Evolutionary conservation across 306 rosid species (phyloP).

Genomic region (Lathyrus aphaca): DNA sequence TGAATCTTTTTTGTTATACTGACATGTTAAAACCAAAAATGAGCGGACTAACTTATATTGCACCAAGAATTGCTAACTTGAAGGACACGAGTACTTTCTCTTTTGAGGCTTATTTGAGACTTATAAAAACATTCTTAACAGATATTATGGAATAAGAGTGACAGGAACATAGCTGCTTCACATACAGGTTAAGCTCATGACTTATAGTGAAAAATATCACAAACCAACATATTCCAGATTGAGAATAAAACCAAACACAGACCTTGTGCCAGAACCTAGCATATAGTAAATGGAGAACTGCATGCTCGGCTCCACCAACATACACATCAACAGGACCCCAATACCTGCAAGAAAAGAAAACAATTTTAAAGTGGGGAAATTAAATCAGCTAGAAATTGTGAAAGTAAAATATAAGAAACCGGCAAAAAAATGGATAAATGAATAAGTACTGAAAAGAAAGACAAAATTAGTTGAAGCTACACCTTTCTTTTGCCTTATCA

Average conservation of each 20-base stretch:
- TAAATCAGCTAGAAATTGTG: slow-evolving; percentile 18
- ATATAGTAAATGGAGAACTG: slow-evolving; percentile 96
- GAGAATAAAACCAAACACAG: slow-evolving; percentile 37
- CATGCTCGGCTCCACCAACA: slow-evolving; percentile 99
- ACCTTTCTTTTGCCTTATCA: slow-evolving; percentile 76
- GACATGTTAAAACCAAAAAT: slow-evolving; percentile 5
- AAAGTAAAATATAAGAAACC: slow-evolving; percentile 14
- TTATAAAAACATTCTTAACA: slow-evolving; percentile 19
- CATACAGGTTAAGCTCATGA: slow-evolving; percentile 15
- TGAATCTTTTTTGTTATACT: background rate
- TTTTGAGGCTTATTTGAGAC: slow-evolving; percentile 35
- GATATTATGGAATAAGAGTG: slow-evolving; percentile 27
- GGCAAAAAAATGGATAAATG: slow-evolving; percentile 8
- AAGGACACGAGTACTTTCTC: slow-evolving; percentile 12
- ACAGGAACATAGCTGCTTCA: slow-evolving; percentile 24
- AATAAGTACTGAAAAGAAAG: slow-evolving; percentile 28
- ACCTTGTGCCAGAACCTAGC: slow-evolving; percentile 99
- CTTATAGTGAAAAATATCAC: slow-evolving; percentile 29
- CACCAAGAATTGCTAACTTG: slow-evolving; percentile 29
- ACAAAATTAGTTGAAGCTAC: slow-evolving; percentile 25
- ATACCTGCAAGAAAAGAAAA: slow-evolving; percentile 58
- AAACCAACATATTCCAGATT: slow-evolving; percentile 32
- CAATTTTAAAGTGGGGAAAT: slow-evolving; percentile 31
- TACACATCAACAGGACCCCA: slow-evolving; percentile 98
- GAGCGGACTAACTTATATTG: slow-evolving; percentile 8